Evolutionary conservation across 495 filamentous ascomycete species (phyloP).

Genomic region (Penicillium tannophilum): DNA sequence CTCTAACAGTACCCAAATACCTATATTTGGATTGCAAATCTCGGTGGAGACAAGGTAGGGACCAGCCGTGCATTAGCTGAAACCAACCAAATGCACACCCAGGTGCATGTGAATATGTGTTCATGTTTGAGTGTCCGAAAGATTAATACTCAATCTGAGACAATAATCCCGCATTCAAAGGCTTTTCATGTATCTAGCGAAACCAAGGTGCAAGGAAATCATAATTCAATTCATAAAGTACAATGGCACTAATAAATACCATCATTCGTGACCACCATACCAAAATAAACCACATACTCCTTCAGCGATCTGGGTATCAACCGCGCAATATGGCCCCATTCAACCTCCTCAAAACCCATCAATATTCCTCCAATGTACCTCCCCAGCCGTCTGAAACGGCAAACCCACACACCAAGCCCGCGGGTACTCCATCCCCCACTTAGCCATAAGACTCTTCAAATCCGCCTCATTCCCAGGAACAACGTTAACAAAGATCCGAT

Average conservation of each 20-base stretch:
- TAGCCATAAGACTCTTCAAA: conserved; percentile 24
- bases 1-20: not conserved
- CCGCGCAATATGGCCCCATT: too few species aligned
- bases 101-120: too few species aligned
- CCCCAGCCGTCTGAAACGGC: conserved; percentile 13
- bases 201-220: not conserved
- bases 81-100: too few species aligned
- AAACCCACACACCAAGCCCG: conserved; percentile 32
- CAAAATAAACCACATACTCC: too few species aligned
- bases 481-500: conserved; percentile 32
- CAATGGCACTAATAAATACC: not conserved
- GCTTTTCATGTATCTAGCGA: not conserved
- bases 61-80: too few species aligned
- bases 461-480: conserved; percentile 26
- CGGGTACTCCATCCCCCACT: conserved; percentile 33
- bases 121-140: too few species aligned
- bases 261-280: not conserved
- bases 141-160: not conserved
- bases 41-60: not conserved
- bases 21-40: not conserved
- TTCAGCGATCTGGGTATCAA: too few species aligned
- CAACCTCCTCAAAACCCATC: conserved; percentile 10
- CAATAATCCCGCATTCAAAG: not conserved
- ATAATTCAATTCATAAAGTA: not conserved
- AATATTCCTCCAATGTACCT: conserved; percentile 15